A percentile compares a stretch with the other conserved stretches of the same genome.
Evolutionary conservation across 495 filamentous ascomycete genomes (phyloP).

Genomic region (Symbiotaphrina buchneri): DNA sequence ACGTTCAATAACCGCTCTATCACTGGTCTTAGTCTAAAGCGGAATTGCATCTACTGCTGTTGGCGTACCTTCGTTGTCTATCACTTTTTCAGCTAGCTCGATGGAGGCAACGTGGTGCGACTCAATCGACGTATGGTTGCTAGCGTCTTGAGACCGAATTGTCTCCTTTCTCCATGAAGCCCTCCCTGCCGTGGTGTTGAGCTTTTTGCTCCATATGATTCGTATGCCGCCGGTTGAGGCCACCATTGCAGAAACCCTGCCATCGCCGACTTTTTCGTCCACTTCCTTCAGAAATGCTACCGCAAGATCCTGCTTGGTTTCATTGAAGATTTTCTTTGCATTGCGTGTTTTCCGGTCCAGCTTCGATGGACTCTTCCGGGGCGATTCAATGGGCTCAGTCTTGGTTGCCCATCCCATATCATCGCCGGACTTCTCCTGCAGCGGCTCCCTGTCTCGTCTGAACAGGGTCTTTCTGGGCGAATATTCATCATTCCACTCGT

Average conservation of each 20-base stretch:
- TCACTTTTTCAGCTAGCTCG: slow-evolving; percentile 72
- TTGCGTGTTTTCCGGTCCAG: background rate
- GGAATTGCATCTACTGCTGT: slow-evolving; percentile 1
- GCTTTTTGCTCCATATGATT: slow-evolving; percentile 64
- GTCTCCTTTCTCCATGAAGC: slow-evolving; percentile 58
- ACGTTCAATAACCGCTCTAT: slow-evolving; percentile 56
- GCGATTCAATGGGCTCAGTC: slow-evolving; percentile 6
- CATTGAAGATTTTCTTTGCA: slow-evolving; percentile 42
- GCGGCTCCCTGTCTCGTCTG: background rate
- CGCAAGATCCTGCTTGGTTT: slow-evolving; percentile 41
- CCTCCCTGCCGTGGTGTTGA: slow-evolving; percentile 70
- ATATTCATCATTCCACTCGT: slow-evolving; percentile 67
- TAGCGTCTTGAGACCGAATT: slow-evolving; percentile 12
- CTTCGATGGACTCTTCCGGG: slow-evolving; percentile 4
- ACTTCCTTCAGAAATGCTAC: slow-evolving; percentile 47
- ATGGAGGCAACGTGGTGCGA: slow-evolving; percentile 50
- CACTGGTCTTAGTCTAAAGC: slow-evolving; percentile 1
- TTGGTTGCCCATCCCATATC: too few relatives aligned
- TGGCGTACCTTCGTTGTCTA: slow-evolving; percentile 32
- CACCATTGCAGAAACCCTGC: slow-evolving; percentile 35
- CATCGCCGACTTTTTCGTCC: slow-evolving; percentile 39
- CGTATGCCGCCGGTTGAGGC: slow-evolving; percentile 50
- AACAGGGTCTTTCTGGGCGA: slow-evolving; percentile 37
- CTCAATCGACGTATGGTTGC: slow-evolving; percentile 6
- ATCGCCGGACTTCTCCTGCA: too few relatives aligned